A percentile compares a stretch with the other conserved stretches of the same genome.
Conservation (phyloP, 305 asterid species). For the Solanum hybrid region DNA sequence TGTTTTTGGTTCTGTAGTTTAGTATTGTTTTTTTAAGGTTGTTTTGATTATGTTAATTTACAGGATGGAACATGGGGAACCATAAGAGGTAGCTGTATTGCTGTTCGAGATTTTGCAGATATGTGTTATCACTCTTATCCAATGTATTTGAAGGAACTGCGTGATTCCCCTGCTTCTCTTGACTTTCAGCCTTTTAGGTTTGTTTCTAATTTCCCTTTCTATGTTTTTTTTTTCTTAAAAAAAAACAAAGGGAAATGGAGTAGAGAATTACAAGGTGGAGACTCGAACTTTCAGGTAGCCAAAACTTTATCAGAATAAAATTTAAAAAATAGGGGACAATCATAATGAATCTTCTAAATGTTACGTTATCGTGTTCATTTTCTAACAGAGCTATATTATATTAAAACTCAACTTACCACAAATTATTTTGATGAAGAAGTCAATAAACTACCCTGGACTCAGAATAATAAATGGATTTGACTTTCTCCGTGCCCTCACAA, state of each 20-base stretch:
- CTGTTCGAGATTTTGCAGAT: slow-evolving; percentile 81
- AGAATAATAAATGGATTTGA: not conserved
- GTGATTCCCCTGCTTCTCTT: slow-evolving; percentile 41
- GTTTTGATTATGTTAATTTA: slow-evolving; percentile 1
- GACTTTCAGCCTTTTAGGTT: slow-evolving; percentile 70
- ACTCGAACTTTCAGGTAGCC: fast-evolving
- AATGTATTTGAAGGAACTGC: slow-evolving; percentile 53
- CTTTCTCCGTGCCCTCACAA: not conserved
- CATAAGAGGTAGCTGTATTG: slow-evolving; percentile 78
- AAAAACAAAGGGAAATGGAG: not conserved
- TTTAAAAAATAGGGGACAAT: not conserved
- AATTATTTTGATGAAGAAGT: not conserved
- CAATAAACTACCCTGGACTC: not conserved
- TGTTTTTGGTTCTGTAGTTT: not conserved
- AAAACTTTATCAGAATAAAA: not conserved
- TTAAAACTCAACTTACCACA: not conserved
- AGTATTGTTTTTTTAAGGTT: not conserved
- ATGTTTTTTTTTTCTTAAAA: not conserved
- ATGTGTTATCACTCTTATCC: slow-evolving; percentile 75
- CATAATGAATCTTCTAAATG: not conserved
- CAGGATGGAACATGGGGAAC: slow-evolving; percentile 95
- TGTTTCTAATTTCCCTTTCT: not conserved
- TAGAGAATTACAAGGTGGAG: not conserved
- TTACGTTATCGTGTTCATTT: not conserved
- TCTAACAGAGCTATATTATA: not conserved